Percentiles rank a stretch among this genome's conserved stretches.
Conservation (phyloP, 2,329 filamentous ascomycete species). For the Penicillium nordicum region DNA sequence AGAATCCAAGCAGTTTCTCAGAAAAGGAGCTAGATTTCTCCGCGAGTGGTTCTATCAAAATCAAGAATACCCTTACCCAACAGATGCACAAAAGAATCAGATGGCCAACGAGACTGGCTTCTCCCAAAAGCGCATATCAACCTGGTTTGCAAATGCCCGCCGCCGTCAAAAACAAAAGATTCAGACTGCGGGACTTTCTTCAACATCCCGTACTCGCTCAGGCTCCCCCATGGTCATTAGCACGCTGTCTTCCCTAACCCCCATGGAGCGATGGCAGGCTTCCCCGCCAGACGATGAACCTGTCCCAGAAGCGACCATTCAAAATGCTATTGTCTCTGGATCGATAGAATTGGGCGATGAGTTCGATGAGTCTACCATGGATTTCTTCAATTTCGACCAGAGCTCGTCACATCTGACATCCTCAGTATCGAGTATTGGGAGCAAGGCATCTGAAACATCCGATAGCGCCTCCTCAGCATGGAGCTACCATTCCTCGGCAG, state of each 20-base stretch:
- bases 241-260: conserved; percentile 40
- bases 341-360: conserved; percentile 1
- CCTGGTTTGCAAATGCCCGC: conserved; percentile 53
- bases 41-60: conserved; percentile 49
- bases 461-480: conserved; percentile 33
- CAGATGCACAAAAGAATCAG: conserved; percentile 44
- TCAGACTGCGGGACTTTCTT: conserved; percentile 17
- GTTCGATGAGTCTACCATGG: conserved; percentile 14
- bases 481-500: conserved; percentile 32
- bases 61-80: conserved; percentile 49
- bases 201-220: conserved; percentile 29
- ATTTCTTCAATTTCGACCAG: conserved; percentile 29
- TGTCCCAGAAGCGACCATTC: conserved; percentile 40
- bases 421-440: conserved; percentile 31
- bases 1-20: conserved; percentile 41
- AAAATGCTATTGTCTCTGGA: conserved; percentile 31
- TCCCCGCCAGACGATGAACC: conserved; percentile 49
- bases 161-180: conserved; percentile 45
- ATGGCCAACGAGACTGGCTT: conserved; percentile 47
- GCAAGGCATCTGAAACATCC: conserved; percentile 29
- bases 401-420: conserved; percentile 29
- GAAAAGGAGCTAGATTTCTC: conserved; percentile 46
- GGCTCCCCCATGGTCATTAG: conserved; percentile 47
- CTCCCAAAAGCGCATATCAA: conserved; percentile 46
- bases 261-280: conserved; percentile 46